Percentiles rank a stretch among this genome's conserved stretches.
phyloP scores from a whole-genome alignment of 1,139 yeast genomes.

The Nakaseomyces nivariensis region DNA sequence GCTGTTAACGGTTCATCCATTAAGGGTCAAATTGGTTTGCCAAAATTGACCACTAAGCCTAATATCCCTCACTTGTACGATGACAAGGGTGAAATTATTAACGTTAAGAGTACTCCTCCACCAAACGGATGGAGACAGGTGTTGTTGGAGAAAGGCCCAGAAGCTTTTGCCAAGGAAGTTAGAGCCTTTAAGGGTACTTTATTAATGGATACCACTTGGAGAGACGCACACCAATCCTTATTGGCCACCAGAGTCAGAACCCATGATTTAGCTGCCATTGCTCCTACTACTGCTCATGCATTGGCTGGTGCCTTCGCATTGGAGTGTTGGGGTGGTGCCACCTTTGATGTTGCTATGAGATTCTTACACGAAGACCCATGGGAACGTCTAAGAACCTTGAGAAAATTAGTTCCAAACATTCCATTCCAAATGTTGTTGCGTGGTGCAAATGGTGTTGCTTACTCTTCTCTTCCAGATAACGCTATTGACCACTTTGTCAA shows the following conservation, averaged over 20 bases:
- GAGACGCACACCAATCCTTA: constrained; percentile 98
- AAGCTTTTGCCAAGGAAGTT: constrained; percentile 76
- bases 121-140: constrained; percentile 90
- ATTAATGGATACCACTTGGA: constrained; percentile 99
- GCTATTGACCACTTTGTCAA: constrained; percentile 94
- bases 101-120: constrained; percentile 43
- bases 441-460: constrained; percentile 99
- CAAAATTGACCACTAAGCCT: constrained; percentile 70
- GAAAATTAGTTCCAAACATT: constrained; percentile 89
- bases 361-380: constrained; percentile 98
- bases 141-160: constrained; percentile 77
- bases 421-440: constrained; percentile 98
- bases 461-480: constrained; percentile 93
- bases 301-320: constrained; percentile 87
- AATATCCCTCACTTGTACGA: constrained; percentile 63
- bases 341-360: constrained; percentile 97
- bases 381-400: constrained; percentile 83
- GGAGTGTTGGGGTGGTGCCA: constrained; percentile 99
- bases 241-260: constrained; percentile 97
- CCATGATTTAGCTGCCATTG: constrained; percentile 79
- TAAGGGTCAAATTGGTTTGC: constrained; percentile 89
- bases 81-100: constrained; percentile 43
- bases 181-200: constrained; percentile 78
- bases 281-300: constrained; percentile 89
- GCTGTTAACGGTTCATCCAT: constrained; percentile 93